Evolutionary conservation across 2,329 filamentous ascomycete genomes (phyloP).

Genomic region (Xylaria hypoxylon): DNA sequence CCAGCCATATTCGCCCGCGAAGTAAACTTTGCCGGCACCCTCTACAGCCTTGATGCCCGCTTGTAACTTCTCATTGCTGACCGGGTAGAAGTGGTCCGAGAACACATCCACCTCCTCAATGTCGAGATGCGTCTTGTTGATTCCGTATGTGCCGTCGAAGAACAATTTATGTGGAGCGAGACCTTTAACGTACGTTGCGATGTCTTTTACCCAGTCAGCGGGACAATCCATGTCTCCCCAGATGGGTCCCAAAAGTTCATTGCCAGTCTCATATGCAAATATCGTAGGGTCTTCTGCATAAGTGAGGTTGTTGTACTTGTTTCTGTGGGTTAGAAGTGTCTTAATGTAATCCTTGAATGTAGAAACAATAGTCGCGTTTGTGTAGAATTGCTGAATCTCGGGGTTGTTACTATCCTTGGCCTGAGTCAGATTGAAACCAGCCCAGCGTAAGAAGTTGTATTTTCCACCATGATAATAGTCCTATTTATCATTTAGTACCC

Average conservation of each 20-base stretch:
- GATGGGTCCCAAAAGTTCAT: conserved; percentile 59
- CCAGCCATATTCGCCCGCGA: conserved; percentile 62
- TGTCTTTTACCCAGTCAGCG: conserved; percentile 56
- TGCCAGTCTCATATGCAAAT: conserved; percentile 62
- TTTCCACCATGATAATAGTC: conserved; percentile 65
- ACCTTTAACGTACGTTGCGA: conserved; percentile 56
- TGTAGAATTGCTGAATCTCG: conserved; percentile 60
- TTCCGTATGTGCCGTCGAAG: conserved; percentile 62
- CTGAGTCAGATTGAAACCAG: conserved; percentile 57
- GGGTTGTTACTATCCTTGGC: conserved; percentile 53
- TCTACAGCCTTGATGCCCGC: conserved; percentile 54
- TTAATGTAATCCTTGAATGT: conserved; percentile 61
- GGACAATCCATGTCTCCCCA: conserved; percentile 60
- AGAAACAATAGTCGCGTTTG: conserved; percentile 55
- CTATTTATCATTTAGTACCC: conserved; percentile 43
- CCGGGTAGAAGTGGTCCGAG: conserved; percentile 61
- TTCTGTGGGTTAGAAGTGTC: conserved; percentile 58
- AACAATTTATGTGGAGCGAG: conserved; percentile 59
- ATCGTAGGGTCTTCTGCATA: conserved; percentile 63
- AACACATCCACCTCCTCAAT: conserved; percentile 60
- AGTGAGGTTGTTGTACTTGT: conserved; percentile 58
- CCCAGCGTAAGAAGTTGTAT: conserved; percentile 61
- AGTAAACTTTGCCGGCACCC: conserved; percentile 54
- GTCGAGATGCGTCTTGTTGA: conserved; percentile 57
- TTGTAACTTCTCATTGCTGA: conserved; percentile 55